These are phyloP conservation scores for Viola odorata DNA, from an alignment of 345 rosid species.

Conservation along the genomic window DNA sequence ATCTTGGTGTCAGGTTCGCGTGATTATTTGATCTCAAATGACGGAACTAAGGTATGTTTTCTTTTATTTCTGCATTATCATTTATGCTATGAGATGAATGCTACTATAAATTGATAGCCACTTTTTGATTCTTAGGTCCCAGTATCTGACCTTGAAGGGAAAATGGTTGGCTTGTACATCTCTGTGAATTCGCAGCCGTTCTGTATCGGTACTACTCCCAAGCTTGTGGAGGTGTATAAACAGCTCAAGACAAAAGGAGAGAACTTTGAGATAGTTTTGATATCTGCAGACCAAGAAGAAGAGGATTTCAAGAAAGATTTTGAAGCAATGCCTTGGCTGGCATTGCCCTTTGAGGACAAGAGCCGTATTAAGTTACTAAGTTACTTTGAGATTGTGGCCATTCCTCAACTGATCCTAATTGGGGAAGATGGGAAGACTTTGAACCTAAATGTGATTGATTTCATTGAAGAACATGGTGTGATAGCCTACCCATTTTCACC, in stretches of 20 bases:
- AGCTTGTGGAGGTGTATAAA: conserved; percentile 42
- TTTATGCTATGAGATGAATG: background rate
- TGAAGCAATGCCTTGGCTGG: conserved; percentile 58
- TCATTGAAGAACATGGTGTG: conserved; percentile 52
- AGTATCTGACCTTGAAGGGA: conserved; percentile 63
- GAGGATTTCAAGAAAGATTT: conserved; percentile 45
- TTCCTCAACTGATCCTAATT: conserved; percentile 59
- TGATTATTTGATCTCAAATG: conserved; percentile 26
- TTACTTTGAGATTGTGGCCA: conserved; percentile 44
- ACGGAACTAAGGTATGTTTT: conserved; percentile 23
- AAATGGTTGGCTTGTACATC: conserved; percentile 56
- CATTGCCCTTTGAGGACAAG: conserved; percentile 54
- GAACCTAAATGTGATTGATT: conserved; percentile 48
- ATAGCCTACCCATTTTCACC: conserved; percentile 66
- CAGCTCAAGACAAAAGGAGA: conserved; percentile 49
- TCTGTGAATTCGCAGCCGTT: conserved; percentile 18
- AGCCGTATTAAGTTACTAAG: conserved; percentile 38
- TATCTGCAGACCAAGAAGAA: conserved; percentile 55
- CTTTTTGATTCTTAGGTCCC: conserved; percentile 33
- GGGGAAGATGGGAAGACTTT: conserved; percentile 68
- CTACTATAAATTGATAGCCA: background rate
- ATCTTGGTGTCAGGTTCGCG: conserved; percentile 20
- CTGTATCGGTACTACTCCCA: conserved; percentile 42
- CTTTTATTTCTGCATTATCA: background rate
- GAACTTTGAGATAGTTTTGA: conserved; percentile 55